Base-by-base conservation (phyloP, 768 basidiomycete genomes). In the Tulasnella sp. region DNA sequence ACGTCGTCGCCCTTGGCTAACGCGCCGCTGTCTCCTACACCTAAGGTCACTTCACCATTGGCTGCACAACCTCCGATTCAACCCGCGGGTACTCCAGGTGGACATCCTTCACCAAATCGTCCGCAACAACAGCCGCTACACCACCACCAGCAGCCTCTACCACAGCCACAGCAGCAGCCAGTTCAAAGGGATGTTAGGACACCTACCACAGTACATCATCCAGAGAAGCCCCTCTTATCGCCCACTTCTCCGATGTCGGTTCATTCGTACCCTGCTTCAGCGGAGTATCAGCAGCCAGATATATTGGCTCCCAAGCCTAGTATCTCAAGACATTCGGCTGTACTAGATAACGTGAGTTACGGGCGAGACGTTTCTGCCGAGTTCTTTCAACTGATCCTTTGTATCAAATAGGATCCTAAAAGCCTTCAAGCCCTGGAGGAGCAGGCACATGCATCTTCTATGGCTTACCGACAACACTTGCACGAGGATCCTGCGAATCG, bases 161-260 rank as follows among this genome's bases (percentile, higher is more conserved):
- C 12, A 51, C 34, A 57, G 56, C 16, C 39, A 32, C 55, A 61
- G 47, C 58, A 56, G 32, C 55, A 43, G 45, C 39, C 44, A 39
- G 33, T 25, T 20, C 50, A 29, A 57, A 31, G 40, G 6, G 39
- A 20, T n/a, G n/a, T 40, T 25, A 25, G 6, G 27, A 40, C 19
- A 16, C 39, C 5, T 6, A 25, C 19, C n/a, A 6, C 39, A 40
- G 39, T 5, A 5, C 6, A 40, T n/a, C 5, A 40, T 16, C 10
- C 48, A n/a, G 39, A 3, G 5, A 3, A n/a, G n/a, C n/a, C 37
- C 6, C 40, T 42, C 12, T 22, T 43, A 32, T 51, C 49, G 5
- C 49, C 49, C 25, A 19, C 28, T n/a, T n/a, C n/a, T n/a, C n/a
- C n/a, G n/a, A 19, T 20, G 8, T 41, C 39, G 1, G 27, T 31